A percentile compares a stretch with the other conserved stretches of the same genome.
phyloP scores from a whole-genome alignment of 208 protist genomes.

The Naegleria lovaniensis region DNA sequence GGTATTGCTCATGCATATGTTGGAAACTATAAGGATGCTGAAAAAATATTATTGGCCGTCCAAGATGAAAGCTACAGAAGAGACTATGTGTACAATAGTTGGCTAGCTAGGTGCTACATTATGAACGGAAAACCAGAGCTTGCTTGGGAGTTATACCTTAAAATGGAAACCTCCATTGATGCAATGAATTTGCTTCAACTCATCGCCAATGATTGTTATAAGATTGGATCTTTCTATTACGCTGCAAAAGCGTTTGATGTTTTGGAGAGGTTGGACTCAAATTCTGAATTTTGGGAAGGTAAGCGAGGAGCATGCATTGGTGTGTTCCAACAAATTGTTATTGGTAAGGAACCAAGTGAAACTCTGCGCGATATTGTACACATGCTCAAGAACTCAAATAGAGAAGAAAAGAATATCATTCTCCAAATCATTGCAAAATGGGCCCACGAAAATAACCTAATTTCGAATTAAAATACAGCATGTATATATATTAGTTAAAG shows the following conservation, averaged over 20 bases:
- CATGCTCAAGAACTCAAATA: constrained; percentile 76
- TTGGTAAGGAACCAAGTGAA: constrained; percentile 69
- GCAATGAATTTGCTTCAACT: constrained; percentile 85
- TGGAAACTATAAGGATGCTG: constrained; percentile 74
- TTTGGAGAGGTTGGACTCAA: constrained; percentile 84
- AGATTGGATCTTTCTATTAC: constrained; percentile 86
- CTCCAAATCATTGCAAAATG: constrained; percentile 82
- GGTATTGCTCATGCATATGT: constrained; percentile 76
- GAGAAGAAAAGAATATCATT: constrained; percentile 73
- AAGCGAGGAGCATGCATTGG: constrained; percentile 92
- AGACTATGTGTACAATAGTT: constrained; percentile 83
- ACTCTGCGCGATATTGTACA: constrained; percentile 78
- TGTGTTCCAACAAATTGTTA: constrained; percentile 88
- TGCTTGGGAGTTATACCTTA: constrained; percentile 93
- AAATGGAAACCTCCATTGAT: constrained; percentile 85
- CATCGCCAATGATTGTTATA: constrained; percentile 95
- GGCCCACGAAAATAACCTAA: constrained; percentile 72
- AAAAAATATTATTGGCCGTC: constrained; percentile 69
- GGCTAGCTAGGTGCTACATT: constrained; percentile 84
- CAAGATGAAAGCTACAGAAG: constrained; percentile 76
- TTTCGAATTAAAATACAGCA: background rate
- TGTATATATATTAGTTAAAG: background rate
- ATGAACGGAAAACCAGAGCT: constrained; percentile 82
- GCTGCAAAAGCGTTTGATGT: constrained; percentile 94
- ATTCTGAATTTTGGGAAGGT: constrained; percentile 87